Evolutionary conservation across 768 basidiomycete species (phyloP).

Genomic region (Boletus reticulatus): DNA sequence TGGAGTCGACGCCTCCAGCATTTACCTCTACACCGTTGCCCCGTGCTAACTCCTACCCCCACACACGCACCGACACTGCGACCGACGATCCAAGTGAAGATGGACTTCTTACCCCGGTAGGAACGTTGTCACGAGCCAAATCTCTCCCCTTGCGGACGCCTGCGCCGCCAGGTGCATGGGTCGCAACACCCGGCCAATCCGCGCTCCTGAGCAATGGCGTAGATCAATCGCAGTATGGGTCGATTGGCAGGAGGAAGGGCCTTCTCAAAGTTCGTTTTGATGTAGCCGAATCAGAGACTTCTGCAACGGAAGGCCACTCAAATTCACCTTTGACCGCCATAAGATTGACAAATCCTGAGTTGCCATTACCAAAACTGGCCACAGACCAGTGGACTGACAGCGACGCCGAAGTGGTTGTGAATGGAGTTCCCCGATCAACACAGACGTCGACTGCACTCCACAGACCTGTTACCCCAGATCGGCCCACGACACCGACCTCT

Average conservation of each 20-base stretch:
- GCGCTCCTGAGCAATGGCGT: constrained; percentile 10
- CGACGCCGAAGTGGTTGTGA: neutral
- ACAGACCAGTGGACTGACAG: constrained; percentile 6
- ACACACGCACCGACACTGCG: constrained; percentile 15
- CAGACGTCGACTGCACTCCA: constrained; percentile 1
- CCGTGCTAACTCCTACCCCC: constrained; percentile 11
- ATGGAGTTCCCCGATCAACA: neutral
- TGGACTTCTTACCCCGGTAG: constrained; percentile 41
- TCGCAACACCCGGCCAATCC: constrained; percentile 49
- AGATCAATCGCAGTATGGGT: constrained; percentile 33
- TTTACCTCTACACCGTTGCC: constrained; percentile 27
- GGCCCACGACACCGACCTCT: constrained; percentile 21
- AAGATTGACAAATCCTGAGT: constrained; percentile 21
- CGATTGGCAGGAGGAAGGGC: constrained; percentile 46
- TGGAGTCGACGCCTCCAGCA: constrained; percentile 26
- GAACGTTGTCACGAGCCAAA: constrained; percentile 48
- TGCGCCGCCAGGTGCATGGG: constrained; percentile 69
- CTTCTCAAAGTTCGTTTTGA: constrained; percentile 75
- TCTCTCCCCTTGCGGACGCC: constrained; percentile 56
- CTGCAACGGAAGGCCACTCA: constrained; percentile 27
- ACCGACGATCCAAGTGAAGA: constrained; percentile 19
- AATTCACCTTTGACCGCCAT: constrained; percentile 29
- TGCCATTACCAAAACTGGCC: constrained; percentile 7
- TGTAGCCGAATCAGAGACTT: constrained; percentile 36
- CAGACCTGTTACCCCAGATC: constrained; percentile 23